phyloP scores from a whole-genome alignment of 805 yeast genomes.

The Jamesozyma lodderae region DNA sequence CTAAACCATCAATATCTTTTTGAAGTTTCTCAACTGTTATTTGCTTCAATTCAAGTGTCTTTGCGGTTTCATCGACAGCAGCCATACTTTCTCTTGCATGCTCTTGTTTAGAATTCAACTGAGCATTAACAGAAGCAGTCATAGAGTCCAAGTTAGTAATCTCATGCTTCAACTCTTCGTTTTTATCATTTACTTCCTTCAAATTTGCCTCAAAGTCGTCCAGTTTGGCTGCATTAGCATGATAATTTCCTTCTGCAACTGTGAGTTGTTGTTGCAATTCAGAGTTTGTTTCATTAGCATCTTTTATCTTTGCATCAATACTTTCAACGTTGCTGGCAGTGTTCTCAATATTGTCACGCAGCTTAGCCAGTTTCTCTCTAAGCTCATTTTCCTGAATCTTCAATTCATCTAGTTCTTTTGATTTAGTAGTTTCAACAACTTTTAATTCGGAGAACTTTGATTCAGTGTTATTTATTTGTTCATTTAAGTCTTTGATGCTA shows the following conservation, averaged over 20 bases:
- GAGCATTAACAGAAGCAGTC: conserved; percentile 48
- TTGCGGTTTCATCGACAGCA: conserved; percentile 51
- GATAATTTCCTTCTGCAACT: conserved; percentile 68
- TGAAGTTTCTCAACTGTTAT: conserved; percentile 36
- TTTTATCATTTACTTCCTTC: conserved; percentile 58
- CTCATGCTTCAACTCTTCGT: conserved; percentile 54
- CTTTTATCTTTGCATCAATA: conserved; percentile 3
- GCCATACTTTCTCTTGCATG: conserved; percentile 54
- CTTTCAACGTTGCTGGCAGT: background rate
- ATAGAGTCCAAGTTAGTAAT: conserved; percentile 62
- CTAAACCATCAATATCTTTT: conserved; percentile 29
- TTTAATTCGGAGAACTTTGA: conserved; percentile 66
- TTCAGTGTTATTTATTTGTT: conserved; percentile 47
- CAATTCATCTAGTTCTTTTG: conserved; percentile 38
- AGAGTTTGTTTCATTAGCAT: conserved; percentile 28
- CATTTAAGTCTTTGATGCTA: no score
- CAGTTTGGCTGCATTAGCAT: conserved; percentile 57
- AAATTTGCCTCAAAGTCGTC: conserved; percentile 51
- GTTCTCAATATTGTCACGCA: conserved; percentile 3
- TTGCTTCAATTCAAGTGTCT: conserved; percentile 57
- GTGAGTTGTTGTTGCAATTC: conserved; percentile 62
- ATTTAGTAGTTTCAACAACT: conserved; percentile 56
- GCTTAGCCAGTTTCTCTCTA: conserved; percentile 2
- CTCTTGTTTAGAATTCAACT: conserved; percentile 40
- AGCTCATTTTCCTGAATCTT: conserved; percentile 3